Evolutionary conservation across 2,329 filamentous ascomycete species (phyloP).

Genomic region (Monilinia fructicola): DNA sequence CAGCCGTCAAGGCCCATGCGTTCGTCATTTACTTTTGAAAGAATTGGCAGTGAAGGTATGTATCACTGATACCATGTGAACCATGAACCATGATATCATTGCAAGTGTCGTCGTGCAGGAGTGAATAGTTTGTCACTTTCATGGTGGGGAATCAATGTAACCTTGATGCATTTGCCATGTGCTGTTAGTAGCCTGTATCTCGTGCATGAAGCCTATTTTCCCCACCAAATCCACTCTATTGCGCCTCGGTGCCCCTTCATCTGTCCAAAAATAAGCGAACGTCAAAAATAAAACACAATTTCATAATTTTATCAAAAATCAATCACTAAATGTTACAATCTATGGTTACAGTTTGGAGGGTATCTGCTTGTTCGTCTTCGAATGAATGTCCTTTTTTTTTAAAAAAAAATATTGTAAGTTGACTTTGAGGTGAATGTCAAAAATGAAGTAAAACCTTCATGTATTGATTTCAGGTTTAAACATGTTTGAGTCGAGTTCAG

Average conservation of each 20-base stretch:
- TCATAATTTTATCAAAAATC: not conserved
- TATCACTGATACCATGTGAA: not conserved
- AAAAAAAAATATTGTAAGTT: not conserved
- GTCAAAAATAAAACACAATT: not conserved
- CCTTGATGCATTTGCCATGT: not conserved
- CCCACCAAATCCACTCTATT: constrained; percentile 2
- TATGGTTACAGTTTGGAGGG: not conserved
- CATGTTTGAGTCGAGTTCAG: accelerated
- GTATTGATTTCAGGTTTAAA: too few relatives aligned
- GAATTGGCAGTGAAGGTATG: not conserved
- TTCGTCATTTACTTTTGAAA: not conserved
- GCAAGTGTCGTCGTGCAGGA: not conserved
- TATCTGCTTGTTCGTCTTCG: not conserved
- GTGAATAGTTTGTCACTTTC: not conserved
- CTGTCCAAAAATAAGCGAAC: constrained; percentile 3
- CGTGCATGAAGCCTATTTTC: not conserved
- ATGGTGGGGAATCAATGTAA: not conserved
- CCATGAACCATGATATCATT: not conserved
- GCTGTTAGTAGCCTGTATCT: not conserved
- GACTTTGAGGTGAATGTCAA: not conserved
- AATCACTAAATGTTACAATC: not conserved
- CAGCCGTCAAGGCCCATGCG: not conserved
- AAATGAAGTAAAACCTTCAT: too few relatives aligned
- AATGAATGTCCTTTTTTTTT: not conserved
- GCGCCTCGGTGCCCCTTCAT: not conserved